Conservation (phyloP, 345 rosid species). For the Clarkia xantiana region DNA sequence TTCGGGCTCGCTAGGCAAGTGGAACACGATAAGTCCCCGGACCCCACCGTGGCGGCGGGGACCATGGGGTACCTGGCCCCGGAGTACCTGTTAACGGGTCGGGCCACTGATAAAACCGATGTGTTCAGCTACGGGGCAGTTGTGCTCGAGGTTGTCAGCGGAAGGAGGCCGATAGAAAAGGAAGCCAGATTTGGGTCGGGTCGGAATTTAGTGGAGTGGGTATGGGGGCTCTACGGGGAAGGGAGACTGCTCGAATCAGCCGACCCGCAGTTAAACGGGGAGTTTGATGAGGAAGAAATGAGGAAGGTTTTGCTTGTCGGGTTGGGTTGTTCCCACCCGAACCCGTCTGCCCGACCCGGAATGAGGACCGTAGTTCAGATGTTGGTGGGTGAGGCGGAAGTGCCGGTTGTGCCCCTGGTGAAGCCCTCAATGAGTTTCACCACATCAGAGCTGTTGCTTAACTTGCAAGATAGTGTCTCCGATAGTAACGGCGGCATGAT, state of each 20-base stretch:
- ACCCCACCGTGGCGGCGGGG: constrained; percentile 87
- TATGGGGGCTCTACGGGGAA: constrained; percentile 78
- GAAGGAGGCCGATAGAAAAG: constrained; percentile 70
- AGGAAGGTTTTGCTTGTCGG: constrained; percentile 61
- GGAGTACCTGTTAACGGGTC: constrained; percentile 71
- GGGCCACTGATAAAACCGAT: constrained; percentile 80
- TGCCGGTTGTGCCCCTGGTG: constrained; percentile 65
- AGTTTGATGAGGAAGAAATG: constrained; percentile 46
- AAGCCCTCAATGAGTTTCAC: constrained; percentile 73
- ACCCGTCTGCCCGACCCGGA: constrained; percentile 67
- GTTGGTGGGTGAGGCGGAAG: constrained; percentile 69
- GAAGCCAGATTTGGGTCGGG: constrained; percentile 23
- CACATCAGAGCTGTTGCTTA: constrained; percentile 58
- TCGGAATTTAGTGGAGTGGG: constrained; percentile 92
- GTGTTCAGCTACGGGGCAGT: constrained; percentile 87
- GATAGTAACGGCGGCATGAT: constrained; percentile 77
- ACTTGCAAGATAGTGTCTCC: constrained; percentile 75
- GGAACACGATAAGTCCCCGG: constrained; percentile 80
- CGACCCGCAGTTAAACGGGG: constrained; percentile 50
- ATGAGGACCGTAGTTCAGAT: constrained; percentile 83
- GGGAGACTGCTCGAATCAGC: constrained; percentile 51
- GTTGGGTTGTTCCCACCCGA: constrained; percentile 83
- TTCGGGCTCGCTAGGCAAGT: constrained; percentile 78
- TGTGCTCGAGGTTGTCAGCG: constrained; percentile 70
- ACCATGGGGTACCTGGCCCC: constrained; percentile 98